These are phyloP conservation scores for Citrus glauca DNA, from an alignment of 345 rosid species.

Conservation along the genomic window DNA sequence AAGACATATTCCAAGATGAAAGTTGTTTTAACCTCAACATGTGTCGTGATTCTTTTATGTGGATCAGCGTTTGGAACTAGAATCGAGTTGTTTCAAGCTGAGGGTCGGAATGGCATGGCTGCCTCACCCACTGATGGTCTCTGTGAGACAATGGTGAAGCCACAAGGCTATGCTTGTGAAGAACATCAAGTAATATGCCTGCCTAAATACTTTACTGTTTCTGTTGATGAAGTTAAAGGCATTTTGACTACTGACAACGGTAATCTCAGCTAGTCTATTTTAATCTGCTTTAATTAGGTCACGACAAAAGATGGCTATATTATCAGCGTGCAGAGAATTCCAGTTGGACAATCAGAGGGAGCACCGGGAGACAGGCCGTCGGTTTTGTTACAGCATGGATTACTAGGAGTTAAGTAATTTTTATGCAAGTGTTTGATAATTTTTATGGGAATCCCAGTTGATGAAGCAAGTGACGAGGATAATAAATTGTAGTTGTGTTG, in stretches of 20 bases:
- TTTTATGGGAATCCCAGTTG: background rate
- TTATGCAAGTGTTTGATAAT: background rate
- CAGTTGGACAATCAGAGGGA: conserved; percentile 29
- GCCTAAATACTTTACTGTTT: background rate
- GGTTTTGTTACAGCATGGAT: conserved; percentile 54
- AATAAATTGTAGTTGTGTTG: background rate
- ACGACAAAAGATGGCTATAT: conserved; percentile 53
- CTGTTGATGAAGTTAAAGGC: background rate
- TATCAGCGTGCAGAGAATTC: conserved; percentile 54
- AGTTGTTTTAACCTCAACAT: conserved; percentile 2
- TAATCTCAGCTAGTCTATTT: background rate
- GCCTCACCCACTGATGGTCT: conserved; percentile 14
- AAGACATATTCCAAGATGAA: conserved; percentile 15
- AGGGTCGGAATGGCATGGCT: background rate
- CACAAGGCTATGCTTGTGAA: conserved; percentile 35
- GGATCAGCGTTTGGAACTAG: conserved; percentile 20
- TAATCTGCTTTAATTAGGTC: conserved; percentile 32
- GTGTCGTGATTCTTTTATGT: conserved; percentile 20
- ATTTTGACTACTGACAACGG: background rate
- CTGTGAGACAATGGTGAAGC: conserved; percentile 25
- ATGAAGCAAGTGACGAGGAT: background rate
- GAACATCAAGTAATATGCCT: conserved; percentile 24
- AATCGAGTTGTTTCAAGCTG: background rate
- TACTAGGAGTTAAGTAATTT: conserved; percentile 30
- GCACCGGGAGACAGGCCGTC: conserved; percentile 25